Evolutionary conservation across 2,329 filamentous ascomycete genomes (phyloP).

Genomic region (Akanthomyces dipterigenus): DNA sequence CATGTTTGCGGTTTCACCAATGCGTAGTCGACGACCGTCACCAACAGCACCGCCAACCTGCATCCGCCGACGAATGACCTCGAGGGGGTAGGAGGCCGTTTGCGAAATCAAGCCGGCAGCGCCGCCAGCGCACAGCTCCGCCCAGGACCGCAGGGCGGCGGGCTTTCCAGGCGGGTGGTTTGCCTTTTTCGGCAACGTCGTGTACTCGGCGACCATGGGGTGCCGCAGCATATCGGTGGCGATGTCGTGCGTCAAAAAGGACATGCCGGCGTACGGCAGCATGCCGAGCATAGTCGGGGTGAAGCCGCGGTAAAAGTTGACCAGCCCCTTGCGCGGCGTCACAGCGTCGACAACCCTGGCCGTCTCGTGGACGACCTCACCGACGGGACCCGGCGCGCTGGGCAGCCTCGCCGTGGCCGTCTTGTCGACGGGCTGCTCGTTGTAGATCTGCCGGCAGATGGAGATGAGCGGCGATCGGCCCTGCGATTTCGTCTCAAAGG

Average conservation of each 20-base stretch:
- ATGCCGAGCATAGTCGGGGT: conserved; percentile 85
- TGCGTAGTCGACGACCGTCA: conserved; percentile 71
- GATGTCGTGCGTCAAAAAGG: conserved; percentile 91
- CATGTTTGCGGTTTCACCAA: conserved; percentile 68
- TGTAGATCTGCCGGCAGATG: conserved; percentile 82
- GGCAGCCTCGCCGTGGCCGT: conserved; percentile 22
- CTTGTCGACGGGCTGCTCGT: conserved; percentile 53
- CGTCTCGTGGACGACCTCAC: conserved; percentile 35
- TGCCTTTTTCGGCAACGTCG: conserved; percentile 60
- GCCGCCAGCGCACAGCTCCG: conserved; percentile 78
- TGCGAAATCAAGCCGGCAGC: conserved; percentile 84
- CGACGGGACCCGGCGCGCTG: conserved; percentile 21
- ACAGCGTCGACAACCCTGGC: conserved; percentile 37
- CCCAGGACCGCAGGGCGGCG: conserved; percentile 72
- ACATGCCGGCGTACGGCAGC: conserved; percentile 93
- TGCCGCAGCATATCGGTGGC: conserved; percentile 76
- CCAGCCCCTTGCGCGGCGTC: conserved; percentile 58
- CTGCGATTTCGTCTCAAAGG: conserved; percentile 82
- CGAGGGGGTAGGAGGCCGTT: conserved; percentile 86
- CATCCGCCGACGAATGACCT: conserved; percentile 89
- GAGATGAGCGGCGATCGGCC: conserved; percentile 62
- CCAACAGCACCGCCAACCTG: conserved; percentile 93
- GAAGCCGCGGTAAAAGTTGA: conserved; percentile 95
- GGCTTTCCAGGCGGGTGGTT: conserved; percentile 52
- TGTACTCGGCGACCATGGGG: conserved; percentile 61